phyloP scores from a whole-genome alignment of 2,329 filamentous ascomycete genomes.

The Ramularia endophylla region DNA sequence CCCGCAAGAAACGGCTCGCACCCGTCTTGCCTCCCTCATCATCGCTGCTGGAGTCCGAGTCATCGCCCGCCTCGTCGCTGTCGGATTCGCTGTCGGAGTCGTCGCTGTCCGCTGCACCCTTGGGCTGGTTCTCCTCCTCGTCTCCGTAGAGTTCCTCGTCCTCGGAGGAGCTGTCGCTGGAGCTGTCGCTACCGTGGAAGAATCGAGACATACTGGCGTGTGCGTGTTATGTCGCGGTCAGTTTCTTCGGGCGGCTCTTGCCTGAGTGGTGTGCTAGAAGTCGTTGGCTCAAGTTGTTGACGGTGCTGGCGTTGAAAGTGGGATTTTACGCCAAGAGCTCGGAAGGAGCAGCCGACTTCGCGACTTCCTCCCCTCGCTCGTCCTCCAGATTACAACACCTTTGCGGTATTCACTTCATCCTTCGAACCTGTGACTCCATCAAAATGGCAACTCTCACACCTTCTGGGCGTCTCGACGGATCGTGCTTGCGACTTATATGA shows the following conservation, averaged over 20 bases:
- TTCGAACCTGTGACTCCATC: too few species aligned
- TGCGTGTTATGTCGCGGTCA: slow-evolving; percentile 4
- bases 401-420: too few species aligned
- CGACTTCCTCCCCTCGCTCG: too few species aligned
- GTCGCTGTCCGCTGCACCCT: slow-evolving; percentile 43
- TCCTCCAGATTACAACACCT: too few species aligned
- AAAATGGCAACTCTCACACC: too few species aligned
- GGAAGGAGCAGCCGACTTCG: too few species aligned
- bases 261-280: slow-evolving; percentile 63
- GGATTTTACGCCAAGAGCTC: too few species aligned
- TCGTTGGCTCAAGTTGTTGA: too few species aligned
- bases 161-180: slow-evolving; percentile 85
- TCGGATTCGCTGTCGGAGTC: slow-evolving; percentile 39
- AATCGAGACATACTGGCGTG: slow-evolving; percentile 63
- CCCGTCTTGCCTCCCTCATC: slow-evolving; percentile 60
- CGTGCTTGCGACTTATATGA: too few species aligned
- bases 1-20: slow-evolving; percentile 76
- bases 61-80: slow-evolving; percentile 29
- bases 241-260: slow-evolving; percentile 25
- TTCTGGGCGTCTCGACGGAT: too few species aligned
- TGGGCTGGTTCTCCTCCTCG: slow-evolving; percentile 57
- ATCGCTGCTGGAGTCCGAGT: slow-evolving; percentile 44
- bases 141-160: slow-evolving; percentile 96
- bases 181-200: slow-evolving; percentile 94
- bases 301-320: too few species aligned